Conservation (phyloP, 163 green algal species). For the Chlamydomonas reinhardtii region DNA sequence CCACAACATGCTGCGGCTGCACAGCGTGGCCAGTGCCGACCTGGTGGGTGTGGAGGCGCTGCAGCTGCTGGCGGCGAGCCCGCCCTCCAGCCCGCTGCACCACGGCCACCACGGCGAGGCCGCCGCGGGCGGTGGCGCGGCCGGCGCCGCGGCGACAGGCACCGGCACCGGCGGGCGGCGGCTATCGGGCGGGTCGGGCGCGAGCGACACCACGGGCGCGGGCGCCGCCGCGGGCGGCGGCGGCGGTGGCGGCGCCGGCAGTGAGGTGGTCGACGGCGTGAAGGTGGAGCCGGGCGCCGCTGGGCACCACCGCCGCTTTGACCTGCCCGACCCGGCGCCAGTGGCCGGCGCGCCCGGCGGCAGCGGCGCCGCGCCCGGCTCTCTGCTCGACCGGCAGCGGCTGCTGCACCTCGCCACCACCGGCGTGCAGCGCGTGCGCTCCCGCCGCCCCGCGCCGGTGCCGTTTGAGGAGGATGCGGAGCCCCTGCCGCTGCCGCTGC, state of each 20-base stretch:
- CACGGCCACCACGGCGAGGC: not conserved
- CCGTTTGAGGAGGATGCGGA: not conserved
- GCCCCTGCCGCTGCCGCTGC: too few relatives aligned
- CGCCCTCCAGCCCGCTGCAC: slow-evolving; percentile 13
- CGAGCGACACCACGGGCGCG: slow-evolving; percentile 22
- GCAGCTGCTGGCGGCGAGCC: slow-evolving; percentile 41
- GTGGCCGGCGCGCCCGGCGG: not conserved
- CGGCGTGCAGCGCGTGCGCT: not conserved
- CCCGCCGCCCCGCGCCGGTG: too few relatives aligned
- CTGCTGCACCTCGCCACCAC: slow-evolving; percentile 34
- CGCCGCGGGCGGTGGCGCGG: too few relatives aligned
- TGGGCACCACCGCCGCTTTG: not conserved
- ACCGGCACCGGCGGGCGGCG: not conserved
- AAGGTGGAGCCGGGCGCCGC: not conserved
- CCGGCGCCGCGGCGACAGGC: too few relatives aligned
- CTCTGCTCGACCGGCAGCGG: slow-evolving; percentile 16
- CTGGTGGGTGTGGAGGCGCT: slow-evolving; percentile 34
- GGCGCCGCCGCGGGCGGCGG: not conserved
- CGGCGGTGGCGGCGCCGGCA: not conserved
- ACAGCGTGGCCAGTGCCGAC: slow-evolving; percentile 27
- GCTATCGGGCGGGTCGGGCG: slow-evolving; percentile 1
- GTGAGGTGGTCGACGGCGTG: not conserved
- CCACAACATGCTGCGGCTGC: not conserved
- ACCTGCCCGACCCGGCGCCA: slow-evolving; percentile 17
- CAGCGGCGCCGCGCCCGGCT: not conserved